These are phyloP conservation scores for Xylariaceae sp. DNA, from an alignment of 2,329 filamentous ascomycete genomes.

Conservation along the genomic window DNA sequence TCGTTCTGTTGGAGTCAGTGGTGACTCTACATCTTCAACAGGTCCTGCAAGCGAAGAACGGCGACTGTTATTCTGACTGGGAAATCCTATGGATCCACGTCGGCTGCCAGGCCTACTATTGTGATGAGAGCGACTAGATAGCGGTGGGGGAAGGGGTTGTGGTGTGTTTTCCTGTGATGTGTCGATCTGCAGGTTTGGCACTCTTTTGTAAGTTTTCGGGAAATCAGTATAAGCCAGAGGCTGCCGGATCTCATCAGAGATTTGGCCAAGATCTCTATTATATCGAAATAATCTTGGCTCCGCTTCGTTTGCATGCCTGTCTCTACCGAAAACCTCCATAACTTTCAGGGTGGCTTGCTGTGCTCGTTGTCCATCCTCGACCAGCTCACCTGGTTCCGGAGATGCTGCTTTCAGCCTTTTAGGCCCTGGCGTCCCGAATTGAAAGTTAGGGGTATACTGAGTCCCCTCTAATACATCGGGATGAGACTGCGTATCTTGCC, in stretches of 20 bases:
- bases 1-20: slow-evolving; percentile 25
- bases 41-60: slow-evolving; percentile 15
- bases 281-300: no score
- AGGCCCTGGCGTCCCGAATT: background rate
- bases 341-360: no score
- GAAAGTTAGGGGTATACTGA: background rate
- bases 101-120: slow-evolving; percentile 1
- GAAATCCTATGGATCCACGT: background rate
- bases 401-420: slow-evolving; percentile 18
- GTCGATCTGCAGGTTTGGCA: background rate
- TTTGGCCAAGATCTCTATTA: no score
- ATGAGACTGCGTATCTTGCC: slow-evolving; percentile 13
- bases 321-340: no score
- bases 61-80: slow-evolving; percentile 10
- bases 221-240: no score
- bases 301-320: no score
- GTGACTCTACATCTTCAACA: slow-evolving; percentile 16
- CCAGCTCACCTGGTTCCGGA: slow-evolving; percentile 24
- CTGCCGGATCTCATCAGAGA: no score
- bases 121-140: slow-evolving; percentile 2
- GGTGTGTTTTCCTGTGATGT: slow-evolving; percentile 1
- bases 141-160: slow-evolving; percentile 5
- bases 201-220: no score
- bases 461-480: background rate
- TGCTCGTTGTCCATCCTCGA: background rate